Evolutionary conservation across 2,329 filamentous ascomycete genomes (phyloP), one percentile per base, ranked within the genome.

Genomic region (Ambrosiella beaveri): DNA sequence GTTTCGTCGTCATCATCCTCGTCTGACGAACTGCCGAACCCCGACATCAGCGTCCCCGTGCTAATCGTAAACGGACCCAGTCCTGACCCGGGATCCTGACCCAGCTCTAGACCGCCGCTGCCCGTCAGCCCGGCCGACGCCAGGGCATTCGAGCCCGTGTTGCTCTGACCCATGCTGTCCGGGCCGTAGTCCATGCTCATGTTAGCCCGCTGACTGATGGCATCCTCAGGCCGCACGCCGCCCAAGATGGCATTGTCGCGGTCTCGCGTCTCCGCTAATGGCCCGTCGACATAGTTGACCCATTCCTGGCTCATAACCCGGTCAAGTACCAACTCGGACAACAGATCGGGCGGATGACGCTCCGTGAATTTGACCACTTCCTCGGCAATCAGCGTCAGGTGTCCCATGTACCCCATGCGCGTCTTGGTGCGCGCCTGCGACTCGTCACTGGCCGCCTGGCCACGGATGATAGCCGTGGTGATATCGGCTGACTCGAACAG

Each of bases 331-430:
- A 79, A 77, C 61, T 88, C 84, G 0, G 89, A 93, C 8, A 97
- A 76, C 17, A 91, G 74, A 70, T 97, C 90, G 0, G 89, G 86
- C 2, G 91, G 86, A 68, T 96, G 88, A 57, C 93, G 82, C 70
- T 96, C 93, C 40, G 89, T 95, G 67, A 98, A 97, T 71, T 97
- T 98, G 67, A 97, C 89, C 15, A 98, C 93, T 70, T 98, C 93
- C 70, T 98, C 93, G 37, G 93, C 91, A 61, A 98, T 96, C 36
- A 98, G 78, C 0, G 93, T 98, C 55, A 98, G 75, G 69, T 98
- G 93, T 2, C 93, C 93, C 90, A 98, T 98, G 72, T 97, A 98
- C 45, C 93, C 93, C 69, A 97, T 83, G 54, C 93, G 85, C 70
- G 95, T 96, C 69, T 87, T 89, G 63, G 81, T 88, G 66, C 85